These are phyloP conservation scores for Spergularia marina DNA, from an alignment of 148 eudicot genomes.

Conservation along the genomic window DNA sequence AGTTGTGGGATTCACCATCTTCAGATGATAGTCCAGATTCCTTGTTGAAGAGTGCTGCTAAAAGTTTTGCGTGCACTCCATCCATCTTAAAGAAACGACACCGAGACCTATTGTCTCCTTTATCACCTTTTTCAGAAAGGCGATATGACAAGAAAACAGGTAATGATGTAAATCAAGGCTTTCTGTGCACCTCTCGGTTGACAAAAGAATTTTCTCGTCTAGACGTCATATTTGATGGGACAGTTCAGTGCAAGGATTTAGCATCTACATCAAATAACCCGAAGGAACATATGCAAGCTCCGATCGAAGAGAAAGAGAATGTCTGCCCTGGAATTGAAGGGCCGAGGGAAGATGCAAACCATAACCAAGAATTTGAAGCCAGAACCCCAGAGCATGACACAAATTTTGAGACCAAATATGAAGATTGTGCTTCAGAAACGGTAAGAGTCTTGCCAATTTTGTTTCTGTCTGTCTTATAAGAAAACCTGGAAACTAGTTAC, in stretches of 20 bases:
- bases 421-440: slow-evolving; percentile 33
- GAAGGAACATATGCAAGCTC: slow-evolving; percentile 18
- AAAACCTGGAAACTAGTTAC: background rate
- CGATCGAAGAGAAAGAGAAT: slow-evolving; percentile 64
- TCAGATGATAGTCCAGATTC: slow-evolving; percentile 70
- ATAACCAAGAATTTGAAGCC: slow-evolving; percentile 13
- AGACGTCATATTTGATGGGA: slow-evolving; percentile 58
- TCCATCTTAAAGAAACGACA: slow-evolving; percentile 88
- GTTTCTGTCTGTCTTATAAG: background rate
- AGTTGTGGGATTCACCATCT: slow-evolving; percentile 83
- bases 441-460: slow-evolving; percentile 31
- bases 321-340: slow-evolving; percentile 30
- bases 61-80: slow-evolving; percentile 71
- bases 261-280: slow-evolving; percentile 32
- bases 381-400: slow-evolving; percentile 25
- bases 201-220: slow-evolving; percentile 61
- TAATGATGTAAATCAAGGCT: slow-evolving; percentile 38
- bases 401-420: slow-evolving; percentile 19
- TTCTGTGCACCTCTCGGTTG: slow-evolving; percentile 50
- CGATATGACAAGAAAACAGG: slow-evolving; percentile 67
- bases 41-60: slow-evolving; percentile 83
- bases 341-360: slow-evolving; percentile 25
- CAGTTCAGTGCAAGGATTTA: slow-evolving; percentile 31
- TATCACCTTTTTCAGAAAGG: slow-evolving; percentile 81
- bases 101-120: slow-evolving; percentile 79